Base-by-base conservation (phyloP, 2,329 filamentous ascomycete genomes). In the Hyphodiscus sp. region DNA sequence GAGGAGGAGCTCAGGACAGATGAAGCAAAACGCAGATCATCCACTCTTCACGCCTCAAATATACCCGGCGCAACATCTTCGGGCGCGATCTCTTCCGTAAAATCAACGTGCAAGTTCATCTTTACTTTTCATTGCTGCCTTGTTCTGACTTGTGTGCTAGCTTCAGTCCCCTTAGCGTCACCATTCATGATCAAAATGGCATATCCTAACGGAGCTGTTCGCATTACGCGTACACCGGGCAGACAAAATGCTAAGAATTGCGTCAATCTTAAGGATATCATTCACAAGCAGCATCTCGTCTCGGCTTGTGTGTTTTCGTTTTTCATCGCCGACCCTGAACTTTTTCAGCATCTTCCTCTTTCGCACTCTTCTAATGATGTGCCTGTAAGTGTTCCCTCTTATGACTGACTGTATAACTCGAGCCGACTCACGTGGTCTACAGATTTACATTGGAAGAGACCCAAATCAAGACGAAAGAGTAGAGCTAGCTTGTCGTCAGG, bases 151-250 rank as follows among this genome's bases (percentile, higher is more conserved):
- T 26, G 3, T 26, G 23, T 8, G 23, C 23, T 8, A 26, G 23
- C 23, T 26, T 26, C 23, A 26, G 8, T 26, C 23, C 8, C 23
- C 23, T 4, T 26, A 26, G 23, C 23, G 3, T 26, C 23, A 8
- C 23, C 23, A 8, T 8, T 8, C 23, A 26, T 4, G 20, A 38
- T 45, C 20, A 45, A 30, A 11, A 55, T 57, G 2, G 50, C 18
- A 8, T 57, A 52, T 52, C 50, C 49, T 13, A 41, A 55, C 41
- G 55, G 55, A 2, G 52, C 52, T 4, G 38, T 57, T 19, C 52
- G 55, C 20, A 54, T 57, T 19, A 57, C 55, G 30, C 52, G 55
- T 5, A 57, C 55, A 20, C 55, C 55, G 23, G 55, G 55, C 43
- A 50, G 55, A 38, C 29, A 20, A 6, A 46, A 38, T 13, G 26